Percentiles rank a stretch among this genome's conserved stretches.
Evolutionary conservation across 2,329 filamentous ascomycete genomes (phyloP).

Genomic region (Colletotrichum sublineola): DNA sequence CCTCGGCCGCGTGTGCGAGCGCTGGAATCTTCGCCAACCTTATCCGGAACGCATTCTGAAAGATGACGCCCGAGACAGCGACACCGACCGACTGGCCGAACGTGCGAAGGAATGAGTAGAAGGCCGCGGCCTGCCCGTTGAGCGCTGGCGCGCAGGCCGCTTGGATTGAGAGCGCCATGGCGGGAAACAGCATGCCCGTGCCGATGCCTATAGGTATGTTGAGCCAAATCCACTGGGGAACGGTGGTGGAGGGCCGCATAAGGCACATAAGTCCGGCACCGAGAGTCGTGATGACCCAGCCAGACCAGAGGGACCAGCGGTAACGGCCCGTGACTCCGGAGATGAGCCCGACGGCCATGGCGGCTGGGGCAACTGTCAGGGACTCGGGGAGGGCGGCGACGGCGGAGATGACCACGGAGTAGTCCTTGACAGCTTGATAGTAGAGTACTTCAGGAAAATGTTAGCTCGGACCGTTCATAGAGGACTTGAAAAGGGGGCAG

Average conservation of each 20-base stretch:
- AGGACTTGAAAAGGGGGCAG: conserved; percentile 17
- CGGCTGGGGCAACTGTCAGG: conserved; percentile 73
- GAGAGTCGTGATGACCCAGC: conserved; percentile 71
- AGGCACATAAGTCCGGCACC: conserved; percentile 69
- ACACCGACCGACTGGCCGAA: conserved; percentile 76
- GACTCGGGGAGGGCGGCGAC: conserved; percentile 71
- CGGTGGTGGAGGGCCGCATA: conserved; percentile 62
- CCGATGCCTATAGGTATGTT: conserved; percentile 72
- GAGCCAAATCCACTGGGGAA: conserved; percentile 70
- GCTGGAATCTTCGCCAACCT: conserved; percentile 62
- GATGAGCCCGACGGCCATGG: conserved; percentile 66
- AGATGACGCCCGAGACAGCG: conserved; percentile 75
- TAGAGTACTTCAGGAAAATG: conserved; percentile 54
- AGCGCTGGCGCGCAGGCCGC: conserved; percentile 63
- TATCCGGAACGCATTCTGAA: conserved; percentile 73
- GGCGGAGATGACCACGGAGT: conserved; percentile 65
- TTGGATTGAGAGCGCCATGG: conserved; percentile 74
- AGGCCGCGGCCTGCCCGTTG: conserved; percentile 70
- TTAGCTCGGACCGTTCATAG: conserved; percentile 48
- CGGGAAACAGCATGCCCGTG: conserved; percentile 74
- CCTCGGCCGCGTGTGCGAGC: conserved; percentile 56
- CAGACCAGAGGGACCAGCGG: conserved; percentile 70
- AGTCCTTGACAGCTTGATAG: conserved; percentile 66
- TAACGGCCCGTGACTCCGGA: conserved; percentile 71
- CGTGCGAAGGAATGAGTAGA: conserved; percentile 76